Evolutionary conservation across 225 moss, liverwort and hornwort genomes (phyloP), one percentile per base, ranked within the genome.

Genomic region (Thuidium tamariscinum): DNA sequence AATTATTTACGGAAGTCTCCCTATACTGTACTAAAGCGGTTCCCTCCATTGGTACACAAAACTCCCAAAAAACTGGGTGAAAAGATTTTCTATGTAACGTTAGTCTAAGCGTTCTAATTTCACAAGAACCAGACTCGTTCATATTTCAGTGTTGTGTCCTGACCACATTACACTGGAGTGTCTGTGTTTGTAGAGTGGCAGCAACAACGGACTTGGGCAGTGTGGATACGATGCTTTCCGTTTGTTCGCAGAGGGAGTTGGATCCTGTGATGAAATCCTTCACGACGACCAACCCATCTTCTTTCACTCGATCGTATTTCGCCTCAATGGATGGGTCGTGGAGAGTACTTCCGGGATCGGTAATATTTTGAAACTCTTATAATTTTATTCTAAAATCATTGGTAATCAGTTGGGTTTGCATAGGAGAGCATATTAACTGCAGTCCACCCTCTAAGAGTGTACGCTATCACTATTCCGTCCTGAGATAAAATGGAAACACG

Each of bases 241-340:
- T 87, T 69, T 84, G 89, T 32, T 74, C 87, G 5, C 84, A 89
- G 80, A 87, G 87, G 52, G 59, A 51, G n/a, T 20, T 87, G 87
- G 89, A 89, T 34, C 87, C 87, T 13, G 8, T 87, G 87, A 52
- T 89, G 67, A 73, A 51, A 42, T 20, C 46, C 4, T 86, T 46
- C 41, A 78, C 69, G 2, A 29, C 34, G 49, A 22, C 39, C 19
- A 18, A 44, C 23, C 25, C 51, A 25, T 23, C 44, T 14, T 6
- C 13, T 61, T 36, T 84, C 29, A 61, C 84, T 17, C 68, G 87
- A 27, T 34, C 22, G 7, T 87, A 59, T 5, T 87, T 89, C 12
- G 89, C n/a, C 11, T 41, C 69, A 18, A 49, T 81, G 51, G 89
- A 84, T 42, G 89, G 87, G 27, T 80, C 84, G 16, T 87, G 84